phyloP scores from a whole-genome alignment of 495 filamentous ascomycete genomes.

The Hamigera avellanea region DNA sequence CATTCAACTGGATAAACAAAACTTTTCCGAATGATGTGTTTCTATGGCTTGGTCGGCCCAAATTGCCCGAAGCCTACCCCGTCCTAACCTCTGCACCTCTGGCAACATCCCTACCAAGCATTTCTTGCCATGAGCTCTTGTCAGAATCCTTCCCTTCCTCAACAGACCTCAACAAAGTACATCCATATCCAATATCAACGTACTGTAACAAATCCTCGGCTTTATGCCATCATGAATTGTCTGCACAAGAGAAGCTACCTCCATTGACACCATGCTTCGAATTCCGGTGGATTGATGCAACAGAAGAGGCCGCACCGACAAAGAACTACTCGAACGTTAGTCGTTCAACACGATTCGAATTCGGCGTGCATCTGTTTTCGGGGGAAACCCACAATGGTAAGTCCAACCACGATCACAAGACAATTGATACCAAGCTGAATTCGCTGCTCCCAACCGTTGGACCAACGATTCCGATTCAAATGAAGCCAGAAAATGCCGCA shows the following conservation, averaged over 20 bases:
- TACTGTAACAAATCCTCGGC: slow-evolving; percentile 4
- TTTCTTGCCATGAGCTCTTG: too few species aligned
- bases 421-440: slow-evolving; percentile 16
- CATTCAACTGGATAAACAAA: too few species aligned
- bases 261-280: slow-evolving; percentile 7
- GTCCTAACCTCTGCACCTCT: too few species aligned
- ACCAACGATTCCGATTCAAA: slow-evolving; percentile 16
- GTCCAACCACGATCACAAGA: slow-evolving; percentile 11
- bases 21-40: too few species aligned
- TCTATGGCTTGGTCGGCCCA: too few species aligned
- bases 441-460: slow-evolving; percentile 7
- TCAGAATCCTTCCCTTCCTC: too few species aligned
- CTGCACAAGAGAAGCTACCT: slow-evolving; percentile 20
- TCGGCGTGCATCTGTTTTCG: too few species aligned
- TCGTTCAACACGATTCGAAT: not conserved
- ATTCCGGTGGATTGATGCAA: slow-evolving; percentile 16
- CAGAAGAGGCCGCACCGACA: slow-evolving; percentile 21
- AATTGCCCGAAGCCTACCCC: too few species aligned
- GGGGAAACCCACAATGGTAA: slow-evolving; percentile 18
- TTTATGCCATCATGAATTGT: slow-evolving; percentile 13
- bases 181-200: not conserved
- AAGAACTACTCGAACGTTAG: slow-evolving; percentile 7
- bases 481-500: slow-evolving; percentile 23
- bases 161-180: too few species aligned
- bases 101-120: too few species aligned